A percentile compares a stretch with the other conserved stretches of the same genome.
phyloP scores from a whole-genome alignment of 164 flowering plant genomes.

The Brasenia schreberi region DNA sequence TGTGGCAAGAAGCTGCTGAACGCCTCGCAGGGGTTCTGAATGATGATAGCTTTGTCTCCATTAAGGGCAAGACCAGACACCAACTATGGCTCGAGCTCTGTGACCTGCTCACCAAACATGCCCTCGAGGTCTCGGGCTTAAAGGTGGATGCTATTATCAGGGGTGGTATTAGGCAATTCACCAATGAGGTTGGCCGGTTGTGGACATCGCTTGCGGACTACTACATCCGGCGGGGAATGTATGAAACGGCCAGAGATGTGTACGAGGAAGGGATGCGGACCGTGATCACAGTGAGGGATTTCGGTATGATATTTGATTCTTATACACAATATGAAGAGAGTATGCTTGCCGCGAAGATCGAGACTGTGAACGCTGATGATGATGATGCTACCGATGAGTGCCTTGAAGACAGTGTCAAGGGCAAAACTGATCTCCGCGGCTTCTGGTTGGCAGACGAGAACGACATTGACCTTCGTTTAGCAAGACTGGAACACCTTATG shows the following conservation, averaged over 20 bases:
- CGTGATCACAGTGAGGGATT: conserved; percentile 85
- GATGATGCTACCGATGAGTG: conserved; percentile 34
- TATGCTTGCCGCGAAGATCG: conserved; percentile 60
- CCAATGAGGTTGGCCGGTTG: conserved; percentile 83
- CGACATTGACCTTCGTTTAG: conserved; percentile 75
- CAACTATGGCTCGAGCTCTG: conserved; percentile 83
- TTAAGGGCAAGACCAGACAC: conserved; percentile 83
- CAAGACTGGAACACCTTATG: conserved; percentile 65
- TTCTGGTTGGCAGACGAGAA: conserved; percentile 73
- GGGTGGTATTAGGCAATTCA: conserved; percentile 91
- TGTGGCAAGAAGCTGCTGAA: conserved; percentile 91
- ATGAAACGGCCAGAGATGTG: conserved; percentile 82
- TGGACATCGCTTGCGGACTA: conserved; percentile 94
- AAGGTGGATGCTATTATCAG: conserved; percentile 91
- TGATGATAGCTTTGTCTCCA: conserved; percentile 64
- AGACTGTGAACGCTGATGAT: conserved; percentile 16
- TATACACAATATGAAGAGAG: conserved; percentile 88
- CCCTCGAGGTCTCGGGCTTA: conserved; percentile 66
- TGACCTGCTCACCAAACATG: conserved; percentile 70
- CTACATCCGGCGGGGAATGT: conserved; percentile 60
- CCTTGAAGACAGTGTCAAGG: conserved; percentile 26
- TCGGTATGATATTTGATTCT: conserved; percentile 79
- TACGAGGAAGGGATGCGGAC: conserved; percentile 90
- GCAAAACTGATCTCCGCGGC: conserved; percentile 38
- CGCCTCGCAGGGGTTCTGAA: conserved; percentile 81